These are phyloP conservation scores for Pyricularia sp. DNA, from an alignment of 2,329 filamentous ascomycete species.

Conservation along the genomic window DNA sequence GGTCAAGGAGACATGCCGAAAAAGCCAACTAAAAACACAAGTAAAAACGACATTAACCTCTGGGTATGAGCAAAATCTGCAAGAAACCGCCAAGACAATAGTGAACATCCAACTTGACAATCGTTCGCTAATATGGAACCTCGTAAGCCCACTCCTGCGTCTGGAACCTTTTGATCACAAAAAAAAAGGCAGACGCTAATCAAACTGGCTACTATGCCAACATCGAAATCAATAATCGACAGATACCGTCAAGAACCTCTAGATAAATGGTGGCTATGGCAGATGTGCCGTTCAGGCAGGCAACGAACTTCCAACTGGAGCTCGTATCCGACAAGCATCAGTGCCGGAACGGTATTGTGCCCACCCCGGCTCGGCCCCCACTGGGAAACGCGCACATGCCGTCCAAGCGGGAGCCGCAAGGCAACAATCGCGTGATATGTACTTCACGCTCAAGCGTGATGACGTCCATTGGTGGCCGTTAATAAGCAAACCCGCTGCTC, in stretches of 20 bases:
- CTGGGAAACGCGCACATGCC: not conserved
- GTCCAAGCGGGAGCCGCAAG: not conserved
- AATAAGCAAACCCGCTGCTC: conserved; percentile 23
- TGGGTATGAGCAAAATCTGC: not conserved
- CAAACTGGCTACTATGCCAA: not conserved
- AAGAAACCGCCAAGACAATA: not conserved
- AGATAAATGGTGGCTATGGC: not conserved
- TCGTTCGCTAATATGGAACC: not conserved
- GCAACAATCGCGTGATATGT: not conserved
- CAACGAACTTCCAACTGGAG: not conserved
- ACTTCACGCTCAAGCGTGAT: not conserved
- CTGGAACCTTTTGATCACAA: not conserved
- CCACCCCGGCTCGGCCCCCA: not conserved
- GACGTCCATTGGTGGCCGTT: conserved; percentile 1
- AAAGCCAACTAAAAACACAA: not conserved
- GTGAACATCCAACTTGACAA: not conserved
- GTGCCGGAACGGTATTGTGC: not conserved
- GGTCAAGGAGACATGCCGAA: not conserved
- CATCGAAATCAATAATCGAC: not conserved
- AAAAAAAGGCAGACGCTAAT: not conserved
- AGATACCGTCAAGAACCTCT: not conserved
- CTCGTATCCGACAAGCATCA: not conserved
- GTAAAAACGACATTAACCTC: not conserved
- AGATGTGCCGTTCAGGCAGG: not conserved
- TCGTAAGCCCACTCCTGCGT: not conserved